These are phyloP conservation scores for Tylopilus cervinicoccineus DNA, from an alignment of 768 basidiomycete genomes.

Conservation along the genomic window DNA sequence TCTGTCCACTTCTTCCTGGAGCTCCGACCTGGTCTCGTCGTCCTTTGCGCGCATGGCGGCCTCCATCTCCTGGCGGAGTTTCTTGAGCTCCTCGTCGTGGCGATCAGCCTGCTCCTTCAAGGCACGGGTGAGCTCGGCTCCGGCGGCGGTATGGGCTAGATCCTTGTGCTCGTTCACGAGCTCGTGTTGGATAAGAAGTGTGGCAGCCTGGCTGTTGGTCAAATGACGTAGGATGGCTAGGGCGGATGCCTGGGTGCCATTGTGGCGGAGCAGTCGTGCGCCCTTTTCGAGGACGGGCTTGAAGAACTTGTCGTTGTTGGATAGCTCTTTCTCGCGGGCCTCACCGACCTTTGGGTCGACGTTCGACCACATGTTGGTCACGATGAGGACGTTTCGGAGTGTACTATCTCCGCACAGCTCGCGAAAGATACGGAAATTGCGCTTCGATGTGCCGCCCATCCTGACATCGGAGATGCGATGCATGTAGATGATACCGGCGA, in stretches of 20 bases:
- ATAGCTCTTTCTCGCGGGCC: conserved; percentile 45
- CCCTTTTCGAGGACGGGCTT: conserved; percentile 49
- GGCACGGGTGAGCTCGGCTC: conserved; percentile 48
- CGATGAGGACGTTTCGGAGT: conserved; percentile 48
- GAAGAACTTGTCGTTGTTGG: conserved; percentile 42
- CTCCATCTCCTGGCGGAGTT: conserved; percentile 45
- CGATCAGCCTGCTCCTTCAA: conserved; percentile 43
- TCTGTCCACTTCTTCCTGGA: conserved; percentile 41
- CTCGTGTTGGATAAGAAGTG: conserved; percentile 53
- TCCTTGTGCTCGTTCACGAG: conserved; percentile 46
- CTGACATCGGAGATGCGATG: conserved; percentile 51
- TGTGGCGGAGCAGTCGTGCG: conserved; percentile 42
- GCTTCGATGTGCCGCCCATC: conserved; percentile 47
- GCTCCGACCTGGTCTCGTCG: conserved; percentile 42
- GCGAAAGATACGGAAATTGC: conserved; percentile 50
- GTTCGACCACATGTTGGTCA: conserved; percentile 53
- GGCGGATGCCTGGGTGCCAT: conserved; percentile 38
- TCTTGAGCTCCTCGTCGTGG: conserved; percentile 45
- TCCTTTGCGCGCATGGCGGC: conserved; percentile 42
- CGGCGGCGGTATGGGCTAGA: conserved; percentile 51
- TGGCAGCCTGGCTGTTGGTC: conserved; percentile 36
- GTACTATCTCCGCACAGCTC: conserved; percentile 49
- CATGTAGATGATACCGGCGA: conserved; percentile 54
- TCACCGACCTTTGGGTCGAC: conserved; percentile 37
- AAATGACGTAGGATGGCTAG: conserved; percentile 41